Percentiles rank a stretch among this genome's conserved stretches.
Evolutionary conservation across 108 stramenopile genomes (phyloP).

Genomic region (Hondaea fermentalgiana): DNA sequence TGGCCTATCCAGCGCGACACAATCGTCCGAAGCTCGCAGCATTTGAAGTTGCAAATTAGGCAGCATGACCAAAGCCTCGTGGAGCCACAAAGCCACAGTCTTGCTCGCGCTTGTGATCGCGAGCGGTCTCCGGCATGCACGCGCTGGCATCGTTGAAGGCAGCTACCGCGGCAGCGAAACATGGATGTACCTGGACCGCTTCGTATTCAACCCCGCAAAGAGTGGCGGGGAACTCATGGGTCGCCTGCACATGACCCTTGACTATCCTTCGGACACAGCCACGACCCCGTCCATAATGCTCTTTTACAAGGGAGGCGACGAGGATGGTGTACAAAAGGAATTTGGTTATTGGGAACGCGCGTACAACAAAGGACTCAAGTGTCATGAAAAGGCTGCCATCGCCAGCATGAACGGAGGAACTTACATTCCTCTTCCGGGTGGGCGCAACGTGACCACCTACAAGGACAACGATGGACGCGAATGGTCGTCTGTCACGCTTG

Average conservation of each 20-base stretch:
- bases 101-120: background rate
- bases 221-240: background rate
- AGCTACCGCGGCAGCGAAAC: background rate
- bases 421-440: background rate
- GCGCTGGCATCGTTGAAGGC: background rate
- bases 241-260: background rate
- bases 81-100: background rate
- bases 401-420: background rate
- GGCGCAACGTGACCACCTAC: background rate
- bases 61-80: background rate
- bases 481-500: background rate
- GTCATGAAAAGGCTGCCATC: background rate
- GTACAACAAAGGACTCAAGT: background rate
- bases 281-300: background rate
- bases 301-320: background rate
- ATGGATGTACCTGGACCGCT: slow-evolving; percentile 4
- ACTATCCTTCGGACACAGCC: background rate
- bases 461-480: background rate
- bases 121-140: background rate
- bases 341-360: background rate
- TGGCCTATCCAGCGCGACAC: too few relatives aligned
- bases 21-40: too few relatives aligned
- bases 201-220: background rate
- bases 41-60: background rate
- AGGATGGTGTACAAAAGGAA: background rate